Conservation (phyloP, 1,284 basidiomycete genomes). For the Ustilago xerochloae region DNA sequence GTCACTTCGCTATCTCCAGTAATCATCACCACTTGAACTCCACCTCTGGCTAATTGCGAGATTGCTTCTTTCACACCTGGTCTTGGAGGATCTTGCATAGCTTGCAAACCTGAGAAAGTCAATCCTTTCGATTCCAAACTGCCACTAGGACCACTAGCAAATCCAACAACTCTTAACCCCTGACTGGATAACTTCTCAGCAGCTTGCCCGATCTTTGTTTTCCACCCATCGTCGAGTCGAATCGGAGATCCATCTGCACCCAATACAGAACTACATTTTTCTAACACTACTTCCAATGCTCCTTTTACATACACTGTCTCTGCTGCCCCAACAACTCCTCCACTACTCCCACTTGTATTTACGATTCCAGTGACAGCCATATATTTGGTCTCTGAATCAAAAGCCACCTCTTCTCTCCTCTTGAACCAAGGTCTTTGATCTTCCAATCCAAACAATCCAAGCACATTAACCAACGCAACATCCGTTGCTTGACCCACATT, state of each 20-base stretch:
- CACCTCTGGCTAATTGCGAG: slow-evolving; percentile 80
- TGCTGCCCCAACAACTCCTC: slow-evolving; percentile 67
- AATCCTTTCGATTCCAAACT: slow-evolving; percentile 72
- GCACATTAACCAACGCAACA: slow-evolving; percentile 86
- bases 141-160: slow-evolving; percentile 78
- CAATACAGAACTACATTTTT: slow-evolving; percentile 86
- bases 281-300: slow-evolving; percentile 86
- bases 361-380: slow-evolving; percentile 83
- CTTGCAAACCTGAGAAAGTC: slow-evolving; percentile 90
- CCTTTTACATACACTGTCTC: slow-evolving; percentile 93
- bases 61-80: slow-evolving; percentile 92
- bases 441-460: slow-evolving; percentile 77
- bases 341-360: slow-evolving; percentile 8
- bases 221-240: slow-evolving; percentile 77
- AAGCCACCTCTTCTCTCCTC: slow-evolving; percentile 82
- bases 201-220: slow-evolving; percentile 76
- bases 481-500: slow-evolving; percentile 92
- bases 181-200: slow-evolving; percentile 79
- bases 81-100: slow-evolving; percentile 94
- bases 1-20: slow-evolving; percentile 94
- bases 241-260: slow-evolving; percentile 85
- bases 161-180: slow-evolving; percentile 87
- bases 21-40: slow-evolving; percentile 97
- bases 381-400: slow-evolving; percentile 90
- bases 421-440: slow-evolving; percentile 80